Conservation (phyloP, 164 flowering plant genomes). For the Aristolochia contorta region DNA sequence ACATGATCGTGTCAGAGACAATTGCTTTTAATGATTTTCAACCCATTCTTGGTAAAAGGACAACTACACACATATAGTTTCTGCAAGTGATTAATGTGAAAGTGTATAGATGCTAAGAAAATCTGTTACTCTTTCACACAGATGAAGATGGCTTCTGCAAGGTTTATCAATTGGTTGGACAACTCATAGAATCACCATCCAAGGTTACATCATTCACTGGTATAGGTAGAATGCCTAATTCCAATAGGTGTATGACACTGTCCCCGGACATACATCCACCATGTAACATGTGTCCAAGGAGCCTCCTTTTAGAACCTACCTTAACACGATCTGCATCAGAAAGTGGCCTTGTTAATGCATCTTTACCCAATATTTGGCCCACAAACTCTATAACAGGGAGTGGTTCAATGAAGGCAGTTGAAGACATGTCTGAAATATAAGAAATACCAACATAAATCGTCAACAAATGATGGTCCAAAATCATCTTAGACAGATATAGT, state of each 20-base stretch:
- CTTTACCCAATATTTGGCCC: constrained; percentile 40
- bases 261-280: neutral
- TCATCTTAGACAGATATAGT: neutral
- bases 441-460: neutral
- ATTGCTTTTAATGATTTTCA: neutral
- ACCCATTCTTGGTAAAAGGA: neutral
- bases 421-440: constrained; percentile 42
- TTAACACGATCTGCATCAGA: constrained; percentile 67
- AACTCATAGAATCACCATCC: too few species aligned
- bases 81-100: too few species aligned
- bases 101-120: too few species aligned
- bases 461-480: neutral
- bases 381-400: constrained; percentile 73
- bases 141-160: too few species aligned
- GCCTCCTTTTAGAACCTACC: constrained; percentile 24
- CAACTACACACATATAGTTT: too few species aligned
- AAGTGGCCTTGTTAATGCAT: constrained; percentile 40
- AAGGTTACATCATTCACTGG: too few species aligned
- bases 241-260: too few species aligned
- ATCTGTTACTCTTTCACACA: too few species aligned
- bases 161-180: too few species aligned
- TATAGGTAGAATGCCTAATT: too few species aligned
- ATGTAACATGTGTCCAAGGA: neutral
- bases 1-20: neutral
- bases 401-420: constrained; percentile 68